Conservation (phyloP, 257 asterid species). For the Scutellaria minor region DNA sequence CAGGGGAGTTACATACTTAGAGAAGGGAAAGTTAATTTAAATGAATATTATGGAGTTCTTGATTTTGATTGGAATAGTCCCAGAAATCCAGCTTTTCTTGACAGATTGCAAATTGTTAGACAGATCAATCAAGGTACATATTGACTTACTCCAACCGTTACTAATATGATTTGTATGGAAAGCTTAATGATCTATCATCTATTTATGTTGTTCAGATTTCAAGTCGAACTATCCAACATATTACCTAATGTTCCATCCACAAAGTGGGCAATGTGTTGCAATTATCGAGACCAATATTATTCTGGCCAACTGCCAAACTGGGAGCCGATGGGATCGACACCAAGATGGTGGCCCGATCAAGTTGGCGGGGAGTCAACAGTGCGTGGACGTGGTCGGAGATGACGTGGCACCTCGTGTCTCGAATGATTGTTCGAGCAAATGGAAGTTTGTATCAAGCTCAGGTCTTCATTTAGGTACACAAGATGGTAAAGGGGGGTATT, state of each 20-base stretch:
- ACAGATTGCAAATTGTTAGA: slow-evolving; percentile 48
- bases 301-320: slow-evolving; percentile 42
- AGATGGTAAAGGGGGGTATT: slow-evolving; percentile 42
- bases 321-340: slow-evolving; percentile 48
- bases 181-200: not conserved
- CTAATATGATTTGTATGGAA: not conserved
- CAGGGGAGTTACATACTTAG: slow-evolving; percentile 69
- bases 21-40: slow-evolving; percentile 39
- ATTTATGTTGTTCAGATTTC: slow-evolving; percentile 44
- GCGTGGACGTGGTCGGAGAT: slow-evolving; percentile 47
- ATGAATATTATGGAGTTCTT: slow-evolving; percentile 58
- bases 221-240: slow-evolving; percentile 35
- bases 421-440: slow-evolving; percentile 45
- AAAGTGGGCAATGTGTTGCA: slow-evolving; percentile 56
- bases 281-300: not conserved
- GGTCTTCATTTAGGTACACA: slow-evolving; percentile 54
- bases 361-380: slow-evolving; percentile 37
- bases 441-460: slow-evolving; percentile 54
- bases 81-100: slow-evolving; percentile 45
- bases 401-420: slow-evolving; percentile 45
- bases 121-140: slow-evolving; percentile 63
- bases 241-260: slow-evolving; percentile 58
- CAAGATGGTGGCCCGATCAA: slow-evolving; percentile 45
- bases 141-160: too few species aligned
- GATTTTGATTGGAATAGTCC: slow-evolving; percentile 52